These are phyloP conservation scores for Anthoceros angustus DNA, from an alignment of 225 moss, liverwort and hornwort genomes.

Conservation along the genomic window DNA sequence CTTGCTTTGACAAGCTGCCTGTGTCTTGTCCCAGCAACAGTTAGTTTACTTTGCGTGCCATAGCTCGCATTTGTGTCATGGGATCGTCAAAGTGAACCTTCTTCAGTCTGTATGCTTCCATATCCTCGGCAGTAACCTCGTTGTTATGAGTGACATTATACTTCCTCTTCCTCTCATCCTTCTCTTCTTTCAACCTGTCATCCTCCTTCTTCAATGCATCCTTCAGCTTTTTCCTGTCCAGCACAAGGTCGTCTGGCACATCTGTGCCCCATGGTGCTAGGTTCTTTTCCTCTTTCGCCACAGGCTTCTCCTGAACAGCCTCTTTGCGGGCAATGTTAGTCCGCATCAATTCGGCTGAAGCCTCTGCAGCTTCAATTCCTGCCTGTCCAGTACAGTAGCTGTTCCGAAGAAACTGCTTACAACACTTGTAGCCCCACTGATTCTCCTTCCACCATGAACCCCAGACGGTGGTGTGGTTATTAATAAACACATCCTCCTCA, in stretches of 20 bases:
- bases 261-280: conserved; percentile 77
- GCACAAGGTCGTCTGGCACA: conserved; percentile 56
- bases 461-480: conserved; percentile 96
- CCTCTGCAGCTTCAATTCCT: conserved; percentile 93
- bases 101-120: conserved; percentile 99
- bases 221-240: conserved; percentile 84
- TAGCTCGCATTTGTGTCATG: conserved; percentile 64
- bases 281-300: conserved; percentile 63
- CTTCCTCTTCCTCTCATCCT: conserved; percentile 93
- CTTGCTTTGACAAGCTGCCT: no score
- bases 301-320: conserved; percentile 56
- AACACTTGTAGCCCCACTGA: conserved; percentile 96
- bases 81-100: conserved; percentile 95
- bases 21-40: no score
- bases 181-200: conserved; percentile 68
- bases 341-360: conserved; percentile 85
- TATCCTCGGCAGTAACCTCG: conserved; percentile 91
- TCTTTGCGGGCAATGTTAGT: conserved; percentile 76
- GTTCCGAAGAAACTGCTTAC: conserved; percentile 79
- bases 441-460: conserved; percentile 99
- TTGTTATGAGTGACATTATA: conserved; percentile 79
- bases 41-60: no score
- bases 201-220: conserved; percentile 97
- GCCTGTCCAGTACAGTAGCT: conserved; percentile 98
- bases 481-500: conserved; percentile 83